Evolutionary conservation across 495 filamentous ascomycete genomes (phyloP).

Genomic region (Xylaria nigripes): DNA sequence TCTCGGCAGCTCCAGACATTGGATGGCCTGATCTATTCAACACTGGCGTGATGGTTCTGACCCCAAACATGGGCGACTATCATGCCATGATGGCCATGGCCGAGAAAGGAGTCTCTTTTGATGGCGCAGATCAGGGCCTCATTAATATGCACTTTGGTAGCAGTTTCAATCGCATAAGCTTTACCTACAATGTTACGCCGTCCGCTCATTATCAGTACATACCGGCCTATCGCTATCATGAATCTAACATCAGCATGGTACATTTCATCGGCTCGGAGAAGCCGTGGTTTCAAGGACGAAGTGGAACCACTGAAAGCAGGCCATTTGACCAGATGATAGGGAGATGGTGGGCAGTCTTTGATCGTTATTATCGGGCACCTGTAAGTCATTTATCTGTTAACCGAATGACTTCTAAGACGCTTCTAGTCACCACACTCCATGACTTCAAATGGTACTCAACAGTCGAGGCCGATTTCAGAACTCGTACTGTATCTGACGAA

Average conservation of each 20-base stretch:
- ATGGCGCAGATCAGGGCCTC: constrained; percentile 94
- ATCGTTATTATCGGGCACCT: constrained; percentile 62
- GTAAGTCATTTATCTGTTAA: constrained; percentile 30
- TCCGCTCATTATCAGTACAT: constrained; percentile 92
- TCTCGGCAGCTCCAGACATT: constrained; percentile 89
- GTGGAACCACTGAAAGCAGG: constrained; percentile 42
- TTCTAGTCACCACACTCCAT: background rate
- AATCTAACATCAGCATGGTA: constrained; percentile 74
- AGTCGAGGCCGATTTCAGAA: constrained; percentile 24
- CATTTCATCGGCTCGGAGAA: constrained; percentile 92
- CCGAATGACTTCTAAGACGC: background rate
- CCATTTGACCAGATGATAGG: constrained; percentile 74
- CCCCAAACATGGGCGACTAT: constrained; percentile 81
- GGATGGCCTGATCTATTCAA: constrained; percentile 99
- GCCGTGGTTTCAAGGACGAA: constrained; percentile 72
- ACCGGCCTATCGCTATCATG: constrained; percentile 88
- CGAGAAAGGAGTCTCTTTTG: constrained; percentile 81
- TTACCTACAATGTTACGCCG: constrained; percentile 93
- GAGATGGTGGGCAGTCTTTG: constrained; percentile 88
- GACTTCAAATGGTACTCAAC: background rate
- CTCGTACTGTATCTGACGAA: constrained; percentile 45
- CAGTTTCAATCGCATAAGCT: constrained; percentile 77
- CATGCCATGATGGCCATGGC: constrained; percentile 76
- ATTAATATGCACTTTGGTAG: constrained; percentile 89
- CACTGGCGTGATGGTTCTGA: constrained; percentile 86